These are phyloP conservation scores for Epichloe elymi DNA, from an alignment of 2,329 filamentous ascomycete species.

Conservation along the genomic window DNA sequence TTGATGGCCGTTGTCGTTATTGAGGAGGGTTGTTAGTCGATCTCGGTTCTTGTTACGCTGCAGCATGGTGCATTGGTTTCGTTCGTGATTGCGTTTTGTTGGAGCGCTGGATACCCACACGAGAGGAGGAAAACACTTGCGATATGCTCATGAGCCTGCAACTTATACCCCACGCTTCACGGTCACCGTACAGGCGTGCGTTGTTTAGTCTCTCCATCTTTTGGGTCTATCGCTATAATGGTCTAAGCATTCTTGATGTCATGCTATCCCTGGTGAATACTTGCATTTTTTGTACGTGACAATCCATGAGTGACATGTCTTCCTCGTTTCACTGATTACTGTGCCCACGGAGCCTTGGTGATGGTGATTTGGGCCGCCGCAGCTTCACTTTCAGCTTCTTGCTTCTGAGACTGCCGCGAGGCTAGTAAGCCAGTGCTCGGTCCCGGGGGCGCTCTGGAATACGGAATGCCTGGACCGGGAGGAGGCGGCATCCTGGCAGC, in stretches of 20 bases:
- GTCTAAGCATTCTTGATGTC: slow-evolving; percentile 4
- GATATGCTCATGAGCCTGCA: slow-evolving; percentile 13
- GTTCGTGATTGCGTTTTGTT: slow-evolving; percentile 9
- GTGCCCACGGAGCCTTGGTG: slow-evolving; percentile 36
- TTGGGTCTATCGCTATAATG: slow-evolving; percentile 7
- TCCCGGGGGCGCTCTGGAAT: slow-evolving; percentile 22
- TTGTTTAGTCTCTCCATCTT: slow-evolving; percentile 5
- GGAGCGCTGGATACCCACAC: slow-evolving; percentile 20
- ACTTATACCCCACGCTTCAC: slow-evolving; percentile 17
- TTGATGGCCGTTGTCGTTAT: slow-evolving; percentile 3
- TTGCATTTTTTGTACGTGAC: not conserved
- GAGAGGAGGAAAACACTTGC: slow-evolving; percentile 12
- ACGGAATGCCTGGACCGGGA: slow-evolving; percentile 25
- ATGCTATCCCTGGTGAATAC: not conserved
- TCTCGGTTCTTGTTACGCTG: slow-evolving; percentile 3
- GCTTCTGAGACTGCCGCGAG: slow-evolving; percentile 11
- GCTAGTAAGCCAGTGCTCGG: slow-evolving; percentile 15
- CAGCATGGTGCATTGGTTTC: slow-evolving; percentile 4
- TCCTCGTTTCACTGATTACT: slow-evolving; percentile 7
- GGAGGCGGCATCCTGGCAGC: slow-evolving; percentile 25
- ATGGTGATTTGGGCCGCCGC: slow-evolving; percentile 26
- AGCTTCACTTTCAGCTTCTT: slow-evolving; percentile 13
- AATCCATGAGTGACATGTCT: not conserved
- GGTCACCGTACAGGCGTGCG: slow-evolving; percentile 3
- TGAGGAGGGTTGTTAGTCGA: not conserved